phyloP scores from a whole-genome alignment of 2,329 filamentous ascomycete species.

The Coleophoma cylindrospora region DNA sequence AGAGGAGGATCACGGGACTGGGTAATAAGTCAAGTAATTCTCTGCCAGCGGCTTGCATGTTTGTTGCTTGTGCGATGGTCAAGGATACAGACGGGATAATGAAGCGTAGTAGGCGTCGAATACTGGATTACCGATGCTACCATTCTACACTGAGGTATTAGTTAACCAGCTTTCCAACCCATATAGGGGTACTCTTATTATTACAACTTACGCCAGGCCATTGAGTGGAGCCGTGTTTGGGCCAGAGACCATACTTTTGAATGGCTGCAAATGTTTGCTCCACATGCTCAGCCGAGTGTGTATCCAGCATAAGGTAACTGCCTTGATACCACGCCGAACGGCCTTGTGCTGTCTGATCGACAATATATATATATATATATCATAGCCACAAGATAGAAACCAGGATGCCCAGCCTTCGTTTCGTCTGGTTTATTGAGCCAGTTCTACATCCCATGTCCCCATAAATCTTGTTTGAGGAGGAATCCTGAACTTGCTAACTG shows the following conservation, averaged over 20 bases:
- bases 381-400: constrained; percentile 39
- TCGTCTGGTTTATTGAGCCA: constrained; percentile 43
- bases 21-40: constrained; percentile 19
- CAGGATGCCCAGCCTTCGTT: constrained; percentile 40
- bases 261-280: constrained; percentile 23
- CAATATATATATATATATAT: constrained; percentile 41
- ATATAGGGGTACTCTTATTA: not conserved
- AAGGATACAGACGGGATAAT: constrained; percentile 31
- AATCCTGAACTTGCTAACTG: constrained; percentile 10
- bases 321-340: constrained; percentile 14
- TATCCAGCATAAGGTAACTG: constrained; percentile 5
- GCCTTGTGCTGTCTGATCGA: constrained; percentile 21
- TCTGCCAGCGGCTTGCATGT: constrained; percentile 33
- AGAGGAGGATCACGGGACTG: constrained; percentile 16
- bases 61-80: constrained; percentile 28
- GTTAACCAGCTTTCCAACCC: not conserved
- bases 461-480: not conserved
- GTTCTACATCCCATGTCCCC: constrained; percentile 21
- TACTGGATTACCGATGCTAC: constrained; percentile 15
- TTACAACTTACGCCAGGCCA: constrained; percentile 28
- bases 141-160: constrained; percentile 8
- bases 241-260: constrained; percentile 16
- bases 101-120: constrained; percentile 30
- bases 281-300: constrained; percentile 12
- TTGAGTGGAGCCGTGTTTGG: constrained; percentile 32